Evolutionary conservation across 2,329 filamentous ascomycete genomes (phyloP).

Genomic region (Colletotrichum euphorbiae): DNA sequence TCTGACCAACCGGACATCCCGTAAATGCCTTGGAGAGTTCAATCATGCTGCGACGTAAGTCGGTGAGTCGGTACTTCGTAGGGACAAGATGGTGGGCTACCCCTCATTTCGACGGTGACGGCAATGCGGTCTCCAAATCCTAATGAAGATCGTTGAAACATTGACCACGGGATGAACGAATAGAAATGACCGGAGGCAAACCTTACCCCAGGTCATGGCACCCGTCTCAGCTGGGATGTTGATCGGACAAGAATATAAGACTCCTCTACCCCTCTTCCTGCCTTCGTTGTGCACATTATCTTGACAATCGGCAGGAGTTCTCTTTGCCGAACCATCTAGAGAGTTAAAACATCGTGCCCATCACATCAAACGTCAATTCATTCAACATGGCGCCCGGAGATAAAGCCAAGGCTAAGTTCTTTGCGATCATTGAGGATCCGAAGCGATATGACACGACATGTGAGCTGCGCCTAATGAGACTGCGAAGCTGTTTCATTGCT

Average conservation of each 20-base stretch:
- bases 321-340: neutral
- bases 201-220: neutral
- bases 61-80: neutral
- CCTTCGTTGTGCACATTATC: neutral
- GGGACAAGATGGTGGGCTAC: conserved; percentile 12
- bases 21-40: neutral
- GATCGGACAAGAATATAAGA: neutral
- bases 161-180: conserved; percentile 23
- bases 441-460: conserved; percentile 31
- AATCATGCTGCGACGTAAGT: conserved; percentile 3
- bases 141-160: conserved; percentile 30
- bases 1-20: conserved; percentile 25
- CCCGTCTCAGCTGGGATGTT: neutral
- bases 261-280: conserved; percentile 16
- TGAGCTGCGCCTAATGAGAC: neutral
- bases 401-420: conserved; percentile 34
- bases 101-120: conserved; percentile 21
- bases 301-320: no score
- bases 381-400: conserved; percentile 27
- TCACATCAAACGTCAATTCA: neutral
- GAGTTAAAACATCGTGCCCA: neutral
- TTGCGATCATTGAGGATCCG: conserved; percentile 31
- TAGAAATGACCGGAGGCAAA: conserved; percentile 19
- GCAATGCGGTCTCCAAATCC: neutral
- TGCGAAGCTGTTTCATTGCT: neutral